These are phyloP conservation scores for Lablab purpureus DNA, from an alignment of 306 rosid species.

Conservation along the genomic window DNA sequence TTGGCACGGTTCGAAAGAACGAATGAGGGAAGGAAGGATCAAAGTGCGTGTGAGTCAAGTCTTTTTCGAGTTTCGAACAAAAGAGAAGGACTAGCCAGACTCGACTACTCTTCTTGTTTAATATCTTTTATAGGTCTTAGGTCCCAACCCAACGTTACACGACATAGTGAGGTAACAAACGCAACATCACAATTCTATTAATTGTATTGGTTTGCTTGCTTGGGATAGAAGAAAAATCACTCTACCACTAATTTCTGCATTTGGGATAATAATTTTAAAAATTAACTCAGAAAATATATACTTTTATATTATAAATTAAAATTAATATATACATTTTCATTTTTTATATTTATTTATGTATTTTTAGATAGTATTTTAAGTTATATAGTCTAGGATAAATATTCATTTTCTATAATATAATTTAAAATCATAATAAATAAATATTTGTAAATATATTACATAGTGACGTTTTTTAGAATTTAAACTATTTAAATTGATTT, in stretches of 20 bases:
- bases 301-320: no score
- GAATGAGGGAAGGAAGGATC: constrained; percentile 29
- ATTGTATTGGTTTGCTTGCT: background rate
- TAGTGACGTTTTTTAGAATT: no score
- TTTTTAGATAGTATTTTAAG: no score
- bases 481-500: no score
- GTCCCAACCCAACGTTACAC: background rate
- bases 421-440: no score
- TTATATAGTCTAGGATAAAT: no score
- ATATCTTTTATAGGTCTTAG: background rate
- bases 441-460: no score
- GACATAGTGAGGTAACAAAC: constrained; percentile 48
- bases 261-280: background rate
- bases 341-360: no score
- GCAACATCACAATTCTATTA: background rate
- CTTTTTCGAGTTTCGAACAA: constrained; percentile 52
- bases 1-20: constrained; percentile 36
- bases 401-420: no score
- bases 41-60: constrained; percentile 44
- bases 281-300: no score
- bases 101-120: background rate
- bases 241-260: background rate
- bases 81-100: background rate
- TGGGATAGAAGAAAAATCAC: background rate
- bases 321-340: no score